phyloP scores from a whole-genome alignment of 2,329 filamentous ascomycete genomes.

The Curvularia lunata region DNA sequence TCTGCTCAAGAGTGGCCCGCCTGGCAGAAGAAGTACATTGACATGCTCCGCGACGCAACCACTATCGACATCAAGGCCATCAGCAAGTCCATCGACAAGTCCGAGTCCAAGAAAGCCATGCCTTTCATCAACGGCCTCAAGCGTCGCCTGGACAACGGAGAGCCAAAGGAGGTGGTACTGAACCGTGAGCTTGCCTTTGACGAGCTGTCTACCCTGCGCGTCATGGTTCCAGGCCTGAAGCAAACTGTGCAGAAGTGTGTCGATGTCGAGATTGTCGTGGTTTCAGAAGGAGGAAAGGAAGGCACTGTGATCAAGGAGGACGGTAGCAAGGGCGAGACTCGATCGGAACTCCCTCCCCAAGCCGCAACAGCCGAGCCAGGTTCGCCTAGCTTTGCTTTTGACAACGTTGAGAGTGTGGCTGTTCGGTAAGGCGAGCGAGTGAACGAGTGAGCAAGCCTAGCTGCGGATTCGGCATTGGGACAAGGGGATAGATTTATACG shows the following conservation, averaged over 20 bases:
- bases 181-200: constrained; percentile 87
- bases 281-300: constrained; percentile 73
- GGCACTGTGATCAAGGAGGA: constrained; percentile 63
- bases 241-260: constrained; percentile 73
- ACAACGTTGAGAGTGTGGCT: constrained; percentile 66
- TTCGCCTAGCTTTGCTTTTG: constrained; percentile 80
- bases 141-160: constrained; percentile 73
- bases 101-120: constrained; percentile 98
- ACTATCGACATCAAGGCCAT: constrained; percentile 80
- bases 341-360: constrained; percentile 61
- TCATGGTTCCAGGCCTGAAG: constrained; percentile 82
- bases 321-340: constrained; percentile 63
- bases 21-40: constrained; percentile 69
- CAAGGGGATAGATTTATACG: background rate
- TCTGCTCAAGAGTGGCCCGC: constrained; percentile 78
- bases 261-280: constrained; percentile 72
- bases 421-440: constrained; percentile 23
- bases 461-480: background rate
- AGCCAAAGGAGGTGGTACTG: constrained; percentile 74
- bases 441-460: background rate
- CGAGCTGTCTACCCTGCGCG: constrained; percentile 74
- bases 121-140: constrained; percentile 91
- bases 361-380: constrained; percentile 83
- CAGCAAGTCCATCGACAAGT: constrained; percentile 78
- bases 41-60: constrained; percentile 38